Evolutionary conservation across 352 stramenopile genomes (phyloP).

Genomic region (Phytophthora europaea): DNA sequence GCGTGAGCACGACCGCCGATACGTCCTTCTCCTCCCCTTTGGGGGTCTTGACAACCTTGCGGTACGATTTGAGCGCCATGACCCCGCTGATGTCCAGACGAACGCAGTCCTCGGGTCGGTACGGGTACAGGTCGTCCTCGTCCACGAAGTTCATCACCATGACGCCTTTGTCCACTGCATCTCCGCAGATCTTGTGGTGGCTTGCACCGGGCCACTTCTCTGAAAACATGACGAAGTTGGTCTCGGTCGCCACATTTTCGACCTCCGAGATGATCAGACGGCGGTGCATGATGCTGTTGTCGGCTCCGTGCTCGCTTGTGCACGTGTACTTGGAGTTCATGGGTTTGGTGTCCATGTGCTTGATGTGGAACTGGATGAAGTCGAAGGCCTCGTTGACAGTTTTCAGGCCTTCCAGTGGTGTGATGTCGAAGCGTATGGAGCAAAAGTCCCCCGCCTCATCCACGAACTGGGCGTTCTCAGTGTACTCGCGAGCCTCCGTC

Average conservation of each 20-base stretch:
- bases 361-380: conserved; percentile 54
- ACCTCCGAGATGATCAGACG: conserved; percentile 50
- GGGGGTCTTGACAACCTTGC: conserved; percentile 29
- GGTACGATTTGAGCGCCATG: conserved; percentile 45
- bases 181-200: conserved; percentile 7
- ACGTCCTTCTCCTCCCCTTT: conserved; percentile 35
- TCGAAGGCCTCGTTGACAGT: conserved; percentile 49
- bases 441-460: conserved; percentile 53
- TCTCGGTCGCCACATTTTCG: conserved; percentile 44
- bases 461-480: conserved; percentile 54
- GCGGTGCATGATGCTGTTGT: conserved; percentile 47
- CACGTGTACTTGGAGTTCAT: conserved; percentile 42
- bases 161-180: conserved; percentile 33
- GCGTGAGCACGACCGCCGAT: conserved; percentile 36
- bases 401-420: conserved; percentile 36
- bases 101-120: conserved; percentile 35
- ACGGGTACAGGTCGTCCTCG: conserved; percentile 50
- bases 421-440: conserved; percentile 52
- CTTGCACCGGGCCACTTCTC: conserved; percentile 19
- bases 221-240: conserved; percentile 55
- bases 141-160: conserved; percentile 52
- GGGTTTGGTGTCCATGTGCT: conserved; percentile 46
- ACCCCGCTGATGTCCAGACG: conserved; percentile 44
- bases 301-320: conserved; percentile 32
- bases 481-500: conserved; percentile 42